phyloP scores from a whole-genome alignment of 805 yeast species.

The Candida nitratophila region DNA sequence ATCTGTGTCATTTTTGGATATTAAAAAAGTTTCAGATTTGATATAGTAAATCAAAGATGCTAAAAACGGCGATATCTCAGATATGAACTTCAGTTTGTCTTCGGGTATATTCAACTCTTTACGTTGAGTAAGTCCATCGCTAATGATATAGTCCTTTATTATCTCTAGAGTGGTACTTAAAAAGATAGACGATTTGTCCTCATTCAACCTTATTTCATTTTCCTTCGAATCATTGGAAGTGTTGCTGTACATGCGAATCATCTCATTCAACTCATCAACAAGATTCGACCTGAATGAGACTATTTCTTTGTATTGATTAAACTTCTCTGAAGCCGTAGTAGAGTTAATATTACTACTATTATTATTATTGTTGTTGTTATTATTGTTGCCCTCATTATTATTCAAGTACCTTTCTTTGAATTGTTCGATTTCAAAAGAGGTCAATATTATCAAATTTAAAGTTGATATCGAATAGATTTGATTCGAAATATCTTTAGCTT shows the following conservation, averaged over 20 bases:
- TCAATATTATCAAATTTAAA: conserved; percentile 17
- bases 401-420: neutral
- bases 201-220: neutral
- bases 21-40: conserved; percentile 9
- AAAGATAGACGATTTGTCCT: neutral
- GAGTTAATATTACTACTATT: too few relatives aligned
- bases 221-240: neutral
- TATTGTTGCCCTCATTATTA: neutral
- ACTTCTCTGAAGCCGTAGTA: neutral
- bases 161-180: neutral
- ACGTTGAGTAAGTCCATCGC: neutral
- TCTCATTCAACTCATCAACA: neutral
- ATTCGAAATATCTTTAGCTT: conserved; percentile 13
- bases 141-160: neutral
- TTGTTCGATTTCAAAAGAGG: conserved; percentile 1
- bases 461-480: conserved; percentile 17
- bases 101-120: neutral
- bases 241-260: neutral
- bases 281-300: neutral
- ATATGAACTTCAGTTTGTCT: conserved; percentile 4
- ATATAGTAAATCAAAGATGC: conserved; percentile 19
- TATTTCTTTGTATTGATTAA: neutral
- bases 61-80: conserved; percentile 18
- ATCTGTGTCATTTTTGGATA: conserved; percentile 7
- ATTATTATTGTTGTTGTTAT: too few relatives aligned